Evolutionary conservation across 2,329 filamentous ascomycete genomes (phyloP), one percentile per base, ranked within the genome.

Genomic region (Orbilia blumenaviensis): DNA sequence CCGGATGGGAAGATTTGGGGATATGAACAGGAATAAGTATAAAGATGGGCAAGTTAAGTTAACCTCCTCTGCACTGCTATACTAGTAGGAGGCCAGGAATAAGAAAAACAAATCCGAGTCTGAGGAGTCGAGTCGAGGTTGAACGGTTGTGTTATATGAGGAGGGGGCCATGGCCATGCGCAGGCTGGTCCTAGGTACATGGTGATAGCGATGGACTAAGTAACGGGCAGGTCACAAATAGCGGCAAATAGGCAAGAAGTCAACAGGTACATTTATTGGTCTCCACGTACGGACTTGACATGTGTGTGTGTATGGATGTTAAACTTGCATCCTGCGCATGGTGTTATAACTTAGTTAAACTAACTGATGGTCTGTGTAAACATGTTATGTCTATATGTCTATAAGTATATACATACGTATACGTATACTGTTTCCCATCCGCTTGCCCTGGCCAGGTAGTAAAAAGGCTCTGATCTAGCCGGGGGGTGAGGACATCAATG

Each of bases 141-240:
- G 42, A 66, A 67, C 63, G 42, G 72, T 69, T 76, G 72, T 76
- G 72, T 46, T 76, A 66, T 76, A 58, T 74, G 62, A 62, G 34
- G 61, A 56, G 42, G 61, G 68, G 58, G 67, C 48, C 34, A 36
- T 56, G 46, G 46, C 67, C 41, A 36, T 54, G 60, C 46, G 50
- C 29, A 48, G 58, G 32, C 52, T 52, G 71, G 71, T 66, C 52
- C 50, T 60, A 16, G 41, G 58, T 54, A 73, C 64, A 60, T 64
- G 42, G 58, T 63, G 64, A 42, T 64, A 42, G 41, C 52, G 48
- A 46, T 58, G 50, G 64, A 46, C 61, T 56, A 62, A 73, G 44
- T 67, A 76, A 76, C 72, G 58, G 72, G 72, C 72, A 76, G 72
- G 72, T 76, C 72, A 68, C 58, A 76, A 76, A 67, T 42, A 63